These are phyloP conservation scores for Paramecium primaurelia DNA, from an alignment of 73 alveolate genomes.

Conservation along the genomic window DNA sequence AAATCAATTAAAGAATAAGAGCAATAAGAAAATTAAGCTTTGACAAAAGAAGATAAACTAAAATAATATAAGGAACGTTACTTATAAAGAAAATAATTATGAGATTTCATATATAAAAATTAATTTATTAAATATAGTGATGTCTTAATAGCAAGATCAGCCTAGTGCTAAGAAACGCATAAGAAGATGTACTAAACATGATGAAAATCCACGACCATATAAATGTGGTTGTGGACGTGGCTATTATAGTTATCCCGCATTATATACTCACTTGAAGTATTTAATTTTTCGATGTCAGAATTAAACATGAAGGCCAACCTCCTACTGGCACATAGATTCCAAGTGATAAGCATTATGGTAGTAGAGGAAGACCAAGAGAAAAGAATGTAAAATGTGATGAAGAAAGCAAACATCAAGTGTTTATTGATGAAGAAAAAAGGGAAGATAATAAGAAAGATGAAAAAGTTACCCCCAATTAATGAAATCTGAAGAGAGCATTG, in stretches of 20 bases:
- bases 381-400: neutral
- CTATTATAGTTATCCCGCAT: conserved; percentile 96
- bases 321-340: conserved; percentile 44
- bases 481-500: neutral
- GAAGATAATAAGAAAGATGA: neutral
- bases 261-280: conserved; percentile 94
- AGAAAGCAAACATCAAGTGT: conserved; percentile 18
- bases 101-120: neutral
- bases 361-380: conserved; percentile 23
- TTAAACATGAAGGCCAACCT: conserved; percentile 49
- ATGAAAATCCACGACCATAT: conserved; percentile 57
- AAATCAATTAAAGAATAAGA: neutral
- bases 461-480: neutral
- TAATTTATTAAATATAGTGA: neutral
- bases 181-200: conserved; percentile 28
- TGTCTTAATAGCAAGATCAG: neutral
- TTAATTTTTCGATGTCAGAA: neutral
- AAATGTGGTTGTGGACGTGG: conserved; percentile 98
- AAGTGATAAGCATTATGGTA: conserved; percentile 30
- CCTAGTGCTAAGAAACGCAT: neutral
- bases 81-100: neutral
- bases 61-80: conserved; percentile 14
- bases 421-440: conserved; percentile 31
- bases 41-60: neutral
- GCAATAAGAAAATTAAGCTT: neutral